Evolutionary conservation across 2,329 filamentous ascomycete species (phyloP).

Genomic region (Uncinocarpus reesii): DNA sequence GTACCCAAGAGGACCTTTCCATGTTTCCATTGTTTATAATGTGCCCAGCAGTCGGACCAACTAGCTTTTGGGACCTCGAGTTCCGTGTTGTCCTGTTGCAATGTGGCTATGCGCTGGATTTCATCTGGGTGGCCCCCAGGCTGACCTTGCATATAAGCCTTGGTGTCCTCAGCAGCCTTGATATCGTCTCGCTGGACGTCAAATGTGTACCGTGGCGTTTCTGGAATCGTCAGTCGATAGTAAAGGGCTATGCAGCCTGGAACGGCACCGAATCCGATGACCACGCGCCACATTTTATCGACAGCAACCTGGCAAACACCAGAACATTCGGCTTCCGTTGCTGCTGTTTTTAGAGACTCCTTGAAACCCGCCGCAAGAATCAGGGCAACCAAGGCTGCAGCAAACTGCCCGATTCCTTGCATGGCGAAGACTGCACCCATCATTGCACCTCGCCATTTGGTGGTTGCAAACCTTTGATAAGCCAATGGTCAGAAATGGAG

Average conservation of each 20-base stretch:
- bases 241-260: slow-evolving; percentile 74
- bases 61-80: slow-evolving; percentile 60
- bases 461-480: slow-evolving; percentile 58
- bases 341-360: slow-evolving; percentile 46
- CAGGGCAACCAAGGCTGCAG: slow-evolving; percentile 63
- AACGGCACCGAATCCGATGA: slow-evolving; percentile 72
- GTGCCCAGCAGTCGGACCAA: slow-evolving; percentile 58
- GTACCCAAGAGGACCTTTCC: slow-evolving; percentile 65
- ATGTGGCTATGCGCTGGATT: slow-evolving; percentile 50
- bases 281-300: slow-evolving; percentile 77
- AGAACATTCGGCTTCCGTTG: slow-evolving; percentile 48
- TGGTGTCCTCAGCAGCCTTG: slow-evolving; percentile 61
- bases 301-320: slow-evolving; percentile 58
- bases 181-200: slow-evolving; percentile 66
- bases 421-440: slow-evolving; percentile 80
- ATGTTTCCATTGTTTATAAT: slow-evolving; percentile 64
- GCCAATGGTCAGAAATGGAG: not conserved
- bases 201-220: slow-evolving; percentile 81
- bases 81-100: slow-evolving; percentile 44
- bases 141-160: slow-evolving; percentile 61
- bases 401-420: slow-evolving; percentile 74
- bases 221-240: slow-evolving; percentile 76
- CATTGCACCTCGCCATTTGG: slow-evolving; percentile 77
- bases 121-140: slow-evolving; percentile 56
- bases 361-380: slow-evolving; percentile 65